Conservation (phyloP, 306 rosid species). For the Geum urbanum region DNA sequence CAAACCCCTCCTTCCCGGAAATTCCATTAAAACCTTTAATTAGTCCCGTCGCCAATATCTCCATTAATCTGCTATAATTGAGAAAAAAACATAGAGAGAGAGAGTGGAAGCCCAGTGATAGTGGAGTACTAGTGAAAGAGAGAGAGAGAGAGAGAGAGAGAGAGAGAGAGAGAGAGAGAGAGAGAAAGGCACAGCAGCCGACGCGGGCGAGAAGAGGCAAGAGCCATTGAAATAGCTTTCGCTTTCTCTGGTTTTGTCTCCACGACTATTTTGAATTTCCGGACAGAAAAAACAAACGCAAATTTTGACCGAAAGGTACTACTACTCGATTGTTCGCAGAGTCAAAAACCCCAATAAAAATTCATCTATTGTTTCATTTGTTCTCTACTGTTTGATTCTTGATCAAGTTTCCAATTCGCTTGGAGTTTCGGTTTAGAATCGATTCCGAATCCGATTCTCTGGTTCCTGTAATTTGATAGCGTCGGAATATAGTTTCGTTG, state of each 20-base stretch:
- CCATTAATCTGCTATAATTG: not conserved
- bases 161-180: not conserved
- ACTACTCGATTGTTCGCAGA: not conserved
- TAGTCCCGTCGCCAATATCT: not conserved
- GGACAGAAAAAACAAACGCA: constrained; percentile 18
- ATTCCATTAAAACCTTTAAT: not conserved
- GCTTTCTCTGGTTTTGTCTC: not conserved
- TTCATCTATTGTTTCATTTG: not conserved
- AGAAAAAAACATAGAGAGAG: not conserved
- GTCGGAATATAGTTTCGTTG: not conserved
- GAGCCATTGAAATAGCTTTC: not conserved
- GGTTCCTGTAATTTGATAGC: not conserved
- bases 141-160: not conserved
- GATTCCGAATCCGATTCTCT: not conserved
- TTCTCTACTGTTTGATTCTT: not conserved
- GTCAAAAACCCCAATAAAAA: not conserved
- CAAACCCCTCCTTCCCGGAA: not conserved
- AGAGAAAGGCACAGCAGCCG: constrained; percentile 5
- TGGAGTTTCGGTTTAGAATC: not conserved
- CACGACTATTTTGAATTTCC: constrained; percentile 5
- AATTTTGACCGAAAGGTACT: not conserved
- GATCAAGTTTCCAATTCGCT: not conserved
- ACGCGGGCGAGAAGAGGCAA: not conserved
- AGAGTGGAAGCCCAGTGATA: constrained; percentile 16
- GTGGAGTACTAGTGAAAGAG: not conserved